Conservation (phyloP, 441 rosid genomes). For the Corymbia citriodora region DNA sequence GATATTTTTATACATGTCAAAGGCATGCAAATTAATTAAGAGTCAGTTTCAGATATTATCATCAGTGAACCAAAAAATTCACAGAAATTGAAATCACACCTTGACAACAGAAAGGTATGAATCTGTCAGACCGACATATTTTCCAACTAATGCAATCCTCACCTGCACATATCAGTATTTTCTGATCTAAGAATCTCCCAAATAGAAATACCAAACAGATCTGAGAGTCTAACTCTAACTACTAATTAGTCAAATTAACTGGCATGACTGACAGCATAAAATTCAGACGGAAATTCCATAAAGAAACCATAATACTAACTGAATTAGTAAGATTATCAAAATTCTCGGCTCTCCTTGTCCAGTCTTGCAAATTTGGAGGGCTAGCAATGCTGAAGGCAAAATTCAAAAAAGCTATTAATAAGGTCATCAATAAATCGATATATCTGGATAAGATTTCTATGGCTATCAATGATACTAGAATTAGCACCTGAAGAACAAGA, state of each 20-base stretch:
- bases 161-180: slow-evolving; percentile 36
- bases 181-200: slow-evolving; percentile 3
- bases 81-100: slow-evolving; percentile 24
- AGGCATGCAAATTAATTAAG: neutral
- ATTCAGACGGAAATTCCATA: neutral
- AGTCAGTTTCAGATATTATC: neutral
- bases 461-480: neutral
- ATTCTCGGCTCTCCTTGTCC: slow-evolving; percentile 72
- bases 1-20: neutral
- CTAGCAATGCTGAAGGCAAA: slow-evolving; percentile 51
- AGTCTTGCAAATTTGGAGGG: slow-evolving; percentile 44
- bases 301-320: slow-evolving; percentile 22
- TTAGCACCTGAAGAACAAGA: neutral
- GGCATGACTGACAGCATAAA: neutral
- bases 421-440: slow-evolving; percentile 3
- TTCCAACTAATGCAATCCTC: slow-evolving; percentile 72
- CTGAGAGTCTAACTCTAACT: neutral
- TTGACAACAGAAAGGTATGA: slow-evolving; percentile 73
- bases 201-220: neutral
- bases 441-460: neutral
- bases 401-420: neutral
- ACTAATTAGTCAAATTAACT: neutral
- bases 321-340: slow-evolving; percentile 42
- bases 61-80: neutral
- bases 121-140: slow-evolving; percentile 64